A percentile compares a stretch with the other conserved stretches of the same genome.
These are phyloP conservation scores for Neoboletus magnificus DNA, from an alignment of 768 basidiomycete species.

Conservation along the genomic window DNA sequence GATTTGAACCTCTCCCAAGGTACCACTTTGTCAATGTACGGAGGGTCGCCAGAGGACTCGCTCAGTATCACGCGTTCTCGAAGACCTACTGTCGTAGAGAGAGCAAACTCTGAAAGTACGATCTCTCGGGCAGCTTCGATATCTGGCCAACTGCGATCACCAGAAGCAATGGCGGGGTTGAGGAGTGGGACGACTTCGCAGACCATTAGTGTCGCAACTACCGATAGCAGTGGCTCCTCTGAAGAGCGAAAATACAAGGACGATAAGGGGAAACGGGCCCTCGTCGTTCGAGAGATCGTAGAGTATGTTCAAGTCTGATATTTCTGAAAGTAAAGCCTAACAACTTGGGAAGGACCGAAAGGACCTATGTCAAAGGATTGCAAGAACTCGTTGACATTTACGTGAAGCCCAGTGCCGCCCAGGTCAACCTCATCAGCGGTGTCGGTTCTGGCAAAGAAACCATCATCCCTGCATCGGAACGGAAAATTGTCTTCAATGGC, in stretches of 20 bases:
- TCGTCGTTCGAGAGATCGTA: conserved; percentile 87
- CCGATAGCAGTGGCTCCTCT: conserved; percentile 66
- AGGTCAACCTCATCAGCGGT: conserved; percentile 66
- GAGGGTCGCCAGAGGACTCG: conserved; percentile 45
- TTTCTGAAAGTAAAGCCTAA: conserved; percentile 9
- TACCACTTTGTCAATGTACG: conserved; percentile 57
- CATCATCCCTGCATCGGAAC: conserved; percentile 78
- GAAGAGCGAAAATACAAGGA: conserved; percentile 91
- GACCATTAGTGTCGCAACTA: conserved; percentile 70
- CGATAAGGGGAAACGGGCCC: conserved; percentile 79
- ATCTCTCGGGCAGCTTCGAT: conserved; percentile 49
- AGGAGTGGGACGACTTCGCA: conserved; percentile 60
- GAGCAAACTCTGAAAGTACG: conserved; percentile 42
- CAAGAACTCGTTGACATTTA: conserved; percentile 95
- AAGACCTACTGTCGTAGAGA: conserved; percentile 65
- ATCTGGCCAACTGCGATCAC: conserved; percentile 58
- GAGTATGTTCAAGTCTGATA: conserved; percentile 50
- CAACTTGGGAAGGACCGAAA: conserved; percentile 68
- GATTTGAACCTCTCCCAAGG: conserved; percentile 74
- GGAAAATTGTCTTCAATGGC: conserved; percentile 89
- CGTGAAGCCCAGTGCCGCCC: conserved; percentile 75
- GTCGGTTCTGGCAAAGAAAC: conserved; percentile 78
- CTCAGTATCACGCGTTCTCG: conserved; percentile 46
- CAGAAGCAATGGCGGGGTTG: conserved; percentile 58
- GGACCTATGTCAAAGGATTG: conserved; percentile 91